Percentiles rank a stretch among this genome's conserved stretches.
These are phyloP conservation scores for Debaryomycetaceae sp. DNA, from an alignment of 1,139 yeast genomes.

Conservation along the genomic window DNA sequence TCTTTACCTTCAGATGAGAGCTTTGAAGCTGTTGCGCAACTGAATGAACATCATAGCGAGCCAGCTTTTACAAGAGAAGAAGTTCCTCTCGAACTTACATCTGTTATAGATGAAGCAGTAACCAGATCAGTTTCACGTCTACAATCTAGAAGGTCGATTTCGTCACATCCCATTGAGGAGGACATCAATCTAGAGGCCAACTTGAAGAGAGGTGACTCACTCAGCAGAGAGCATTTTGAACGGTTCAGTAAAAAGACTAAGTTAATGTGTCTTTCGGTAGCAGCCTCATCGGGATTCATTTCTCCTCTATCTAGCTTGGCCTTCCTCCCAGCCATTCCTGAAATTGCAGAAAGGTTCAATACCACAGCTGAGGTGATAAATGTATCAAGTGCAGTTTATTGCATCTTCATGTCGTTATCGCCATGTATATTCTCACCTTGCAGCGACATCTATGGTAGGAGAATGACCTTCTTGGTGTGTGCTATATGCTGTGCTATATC, in stretches of 20 bases:
- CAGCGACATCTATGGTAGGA: constrained; percentile 48
- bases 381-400: constrained; percentile 47
- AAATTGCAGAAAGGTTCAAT: constrained; percentile 38
- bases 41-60: background rate
- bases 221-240: constrained; percentile 6
- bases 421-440: constrained; percentile 49
- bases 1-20: background rate
- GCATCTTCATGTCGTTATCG: constrained; percentile 47
- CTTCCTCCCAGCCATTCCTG: constrained; percentile 48
- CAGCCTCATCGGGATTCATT: constrained; percentile 26
- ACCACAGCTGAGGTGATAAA: constrained; percentile 47
- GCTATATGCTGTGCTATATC: constrained; percentile 27
- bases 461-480: constrained; percentile 38
- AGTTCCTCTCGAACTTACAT: constrained; percentile 13
- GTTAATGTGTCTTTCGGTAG: constrained; percentile 10
- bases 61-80: constrained; percentile 7
- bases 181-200: background rate
- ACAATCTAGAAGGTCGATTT: constrained; percentile 12
- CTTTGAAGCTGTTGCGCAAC: background rate
- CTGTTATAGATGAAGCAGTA: constrained; percentile 17
- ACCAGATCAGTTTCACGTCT: constrained; percentile 13
- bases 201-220: constrained; percentile 3
- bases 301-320: constrained; percentile 43
- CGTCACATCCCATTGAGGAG: background rate
- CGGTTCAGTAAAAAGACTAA: constrained; percentile 10